These are phyloP conservation scores for Sindora glabra DNA, from an alignment of 306 rosid genomes.

Conservation along the genomic window DNA sequence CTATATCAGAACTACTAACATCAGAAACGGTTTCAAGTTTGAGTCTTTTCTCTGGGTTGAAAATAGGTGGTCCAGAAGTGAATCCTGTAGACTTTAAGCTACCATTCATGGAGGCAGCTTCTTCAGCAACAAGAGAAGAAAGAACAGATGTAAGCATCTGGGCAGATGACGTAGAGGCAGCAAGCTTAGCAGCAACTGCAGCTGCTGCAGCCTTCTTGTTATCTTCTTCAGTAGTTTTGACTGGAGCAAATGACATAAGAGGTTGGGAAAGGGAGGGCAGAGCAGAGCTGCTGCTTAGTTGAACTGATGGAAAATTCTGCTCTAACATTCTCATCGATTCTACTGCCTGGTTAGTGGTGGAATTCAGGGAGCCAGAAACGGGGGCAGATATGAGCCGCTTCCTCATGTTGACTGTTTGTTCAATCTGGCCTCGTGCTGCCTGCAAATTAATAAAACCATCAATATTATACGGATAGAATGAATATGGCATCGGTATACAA, in stretches of 20 bases:
- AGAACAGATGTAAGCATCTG: conserved; percentile 85
- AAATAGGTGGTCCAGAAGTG: conserved; percentile 42
- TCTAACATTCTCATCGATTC: conserved; percentile 35
- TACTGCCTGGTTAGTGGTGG: conserved; percentile 19
- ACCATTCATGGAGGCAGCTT: conserved; percentile 67
- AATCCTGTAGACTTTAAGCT: conserved; percentile 41
- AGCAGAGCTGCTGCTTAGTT: conserved; percentile 27
- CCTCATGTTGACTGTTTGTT: conserved; percentile 43
- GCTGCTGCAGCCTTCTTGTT: conserved; percentile 78
- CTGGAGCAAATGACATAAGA: conserved; percentile 39
- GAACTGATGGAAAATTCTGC: conserved; percentile 33
- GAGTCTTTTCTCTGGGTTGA: conserved; percentile 64
- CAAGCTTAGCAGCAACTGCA: conserved; percentile 87
- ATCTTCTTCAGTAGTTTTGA: conserved; percentile 62
- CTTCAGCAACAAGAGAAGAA: conserved; percentile 92
- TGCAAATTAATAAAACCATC: conserved; percentile 24
- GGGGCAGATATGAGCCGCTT: conserved; percentile 29
- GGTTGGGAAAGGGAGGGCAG: conserved; percentile 40
- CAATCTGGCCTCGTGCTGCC: conserved; percentile 65
- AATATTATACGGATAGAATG: too few relatives aligned
- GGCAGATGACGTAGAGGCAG: conserved; percentile 91
- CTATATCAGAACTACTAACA: conserved; percentile 39
- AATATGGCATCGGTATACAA: too few relatives aligned
- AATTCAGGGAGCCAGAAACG: conserved; percentile 1
- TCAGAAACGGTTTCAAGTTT: conserved; percentile 68